These are phyloP conservation scores for Chiua virens DNA, from an alignment of 768 basidiomycete species.

Conservation along the genomic window DNA sequence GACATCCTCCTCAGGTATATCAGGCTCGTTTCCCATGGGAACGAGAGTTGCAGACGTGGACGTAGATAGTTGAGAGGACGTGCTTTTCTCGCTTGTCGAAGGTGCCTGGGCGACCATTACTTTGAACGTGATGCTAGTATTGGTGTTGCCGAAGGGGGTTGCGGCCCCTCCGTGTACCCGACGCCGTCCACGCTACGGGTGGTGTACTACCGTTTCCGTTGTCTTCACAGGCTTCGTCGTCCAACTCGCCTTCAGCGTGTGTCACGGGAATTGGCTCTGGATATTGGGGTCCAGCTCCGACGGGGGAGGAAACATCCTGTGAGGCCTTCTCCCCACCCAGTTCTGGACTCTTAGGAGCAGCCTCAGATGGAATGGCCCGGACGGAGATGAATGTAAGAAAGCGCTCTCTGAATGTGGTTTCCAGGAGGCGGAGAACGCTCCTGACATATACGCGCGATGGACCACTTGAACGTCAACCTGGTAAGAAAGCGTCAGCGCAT, in stretches of 20 bases:
- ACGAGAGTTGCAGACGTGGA: neutral
- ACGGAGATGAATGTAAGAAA: conserved; percentile 10
- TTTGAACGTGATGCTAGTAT: neutral
- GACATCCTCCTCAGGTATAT: conserved; percentile 3
- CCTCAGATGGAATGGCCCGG: neutral
- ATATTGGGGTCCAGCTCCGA: conserved; percentile 12
- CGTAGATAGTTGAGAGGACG: neutral
- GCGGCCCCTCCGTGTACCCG: conserved; percentile 22
- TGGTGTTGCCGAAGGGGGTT: too few relatives aligned
- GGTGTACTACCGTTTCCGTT: conserved; percentile 28
- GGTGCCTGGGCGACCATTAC: conserved; percentile 12
- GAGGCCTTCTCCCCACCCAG: conserved; percentile 18
- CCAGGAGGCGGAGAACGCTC: conserved; percentile 4
- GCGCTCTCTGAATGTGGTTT: conserved; percentile 1
- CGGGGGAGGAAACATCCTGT: conserved; percentile 14
- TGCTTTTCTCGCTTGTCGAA: conserved; percentile 15
- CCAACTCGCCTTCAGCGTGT: conserved; percentile 19
- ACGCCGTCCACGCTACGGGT: neutral
- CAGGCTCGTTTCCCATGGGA: conserved; percentile 2
- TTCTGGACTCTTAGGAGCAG: conserved; percentile 28
- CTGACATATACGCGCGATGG: conserved; percentile 38
- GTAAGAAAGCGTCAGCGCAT: conserved; percentile 13
- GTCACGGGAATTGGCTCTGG: conserved; percentile 1
- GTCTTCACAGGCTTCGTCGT: conserved; percentile 61
- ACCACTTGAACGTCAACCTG: conserved; percentile 68